Evolutionary conservation across 805 yeast genomes (phyloP).

Genomic region (Scheffersomyces stipitis): DNA sequence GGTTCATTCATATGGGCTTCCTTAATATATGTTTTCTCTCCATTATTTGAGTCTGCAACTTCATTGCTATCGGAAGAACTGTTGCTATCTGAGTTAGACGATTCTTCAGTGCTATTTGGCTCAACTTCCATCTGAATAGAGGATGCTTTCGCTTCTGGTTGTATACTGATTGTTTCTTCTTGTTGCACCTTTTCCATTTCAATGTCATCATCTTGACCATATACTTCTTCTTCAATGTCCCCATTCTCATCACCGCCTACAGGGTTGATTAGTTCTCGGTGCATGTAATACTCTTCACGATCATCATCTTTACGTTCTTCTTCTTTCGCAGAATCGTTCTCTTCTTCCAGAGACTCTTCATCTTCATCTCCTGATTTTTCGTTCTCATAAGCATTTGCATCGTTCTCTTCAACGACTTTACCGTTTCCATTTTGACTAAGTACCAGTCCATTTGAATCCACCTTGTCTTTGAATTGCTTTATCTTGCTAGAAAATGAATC

Average conservation of each 20-base stretch:
- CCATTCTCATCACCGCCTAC: neutral
- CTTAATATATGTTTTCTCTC: too few species aligned
- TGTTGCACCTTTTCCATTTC: neutral
- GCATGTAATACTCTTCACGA: too few species aligned
- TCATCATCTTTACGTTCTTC: neutral
- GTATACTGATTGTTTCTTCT: too few species aligned
- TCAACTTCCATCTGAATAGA: too few species aligned
- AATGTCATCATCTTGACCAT: neutral
- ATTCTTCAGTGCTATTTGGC: too few species aligned
- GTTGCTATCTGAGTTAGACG: too few species aligned
- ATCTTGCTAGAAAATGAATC: slow-evolving; percentile 7
- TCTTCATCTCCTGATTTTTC: neutral
- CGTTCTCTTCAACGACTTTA: neutral
- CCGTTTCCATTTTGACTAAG: neutral
- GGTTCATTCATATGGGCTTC: too few species aligned
- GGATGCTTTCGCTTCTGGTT: too few species aligned
- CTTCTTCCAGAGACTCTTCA: neutral
- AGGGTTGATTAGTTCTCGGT: too few species aligned
- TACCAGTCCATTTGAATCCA: neutral
- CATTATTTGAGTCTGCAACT: too few species aligned
- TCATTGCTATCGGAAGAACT: too few species aligned
- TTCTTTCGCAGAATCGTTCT: neutral
- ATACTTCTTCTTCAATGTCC: neutral
- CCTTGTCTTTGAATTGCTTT: neutral
- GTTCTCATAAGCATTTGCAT: neutral